These are phyloP conservation scores for Brasenia schreberi DNA, from an alignment of 164 flowering plant genomes.

Conservation along the genomic window DNA sequence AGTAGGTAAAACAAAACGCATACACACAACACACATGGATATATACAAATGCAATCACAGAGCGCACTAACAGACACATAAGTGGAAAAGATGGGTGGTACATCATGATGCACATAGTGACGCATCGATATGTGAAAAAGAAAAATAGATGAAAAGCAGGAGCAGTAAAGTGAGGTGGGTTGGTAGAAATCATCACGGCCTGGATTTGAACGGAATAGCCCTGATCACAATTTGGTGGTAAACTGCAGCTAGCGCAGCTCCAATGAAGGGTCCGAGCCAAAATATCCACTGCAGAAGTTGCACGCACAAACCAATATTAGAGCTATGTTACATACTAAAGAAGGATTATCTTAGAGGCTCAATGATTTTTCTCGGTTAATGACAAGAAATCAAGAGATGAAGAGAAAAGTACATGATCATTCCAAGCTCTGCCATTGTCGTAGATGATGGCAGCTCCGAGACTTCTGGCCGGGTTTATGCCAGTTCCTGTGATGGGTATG, in stretches of 20 bases:
- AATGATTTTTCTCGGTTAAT: too few species aligned
- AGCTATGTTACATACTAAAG: background rate
- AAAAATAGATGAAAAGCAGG: background rate
- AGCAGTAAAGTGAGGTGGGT: background rate
- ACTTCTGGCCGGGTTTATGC: slow-evolving; percentile 59
- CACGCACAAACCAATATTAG: background rate
- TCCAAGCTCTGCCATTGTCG: slow-evolving; percentile 45
- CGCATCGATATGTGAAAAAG: background rate
- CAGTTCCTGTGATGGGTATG: slow-evolving; percentile 30
- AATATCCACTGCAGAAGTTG: slow-evolving; percentile 25
- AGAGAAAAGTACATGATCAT: slow-evolving; percentile 35
- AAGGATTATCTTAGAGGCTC: too few species aligned
- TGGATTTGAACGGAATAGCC: slow-evolving; percentile 29
- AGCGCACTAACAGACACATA: background rate
- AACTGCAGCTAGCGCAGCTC: slow-evolving; percentile 27
- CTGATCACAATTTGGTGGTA: slow-evolving; percentile 27
- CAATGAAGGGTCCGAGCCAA: slow-evolving; percentile 32
- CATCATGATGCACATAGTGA: background rate
- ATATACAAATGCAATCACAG: background rate
- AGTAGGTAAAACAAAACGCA: background rate
- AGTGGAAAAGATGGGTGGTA: background rate
- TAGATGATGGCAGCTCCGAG: slow-evolving; percentile 57
- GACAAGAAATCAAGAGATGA: background rate
- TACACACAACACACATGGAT: background rate
- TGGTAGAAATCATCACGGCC: background rate